phyloP scores from a whole-genome alignment of 352 stramenopile genomes.

The Globisporangium polare region DNA sequence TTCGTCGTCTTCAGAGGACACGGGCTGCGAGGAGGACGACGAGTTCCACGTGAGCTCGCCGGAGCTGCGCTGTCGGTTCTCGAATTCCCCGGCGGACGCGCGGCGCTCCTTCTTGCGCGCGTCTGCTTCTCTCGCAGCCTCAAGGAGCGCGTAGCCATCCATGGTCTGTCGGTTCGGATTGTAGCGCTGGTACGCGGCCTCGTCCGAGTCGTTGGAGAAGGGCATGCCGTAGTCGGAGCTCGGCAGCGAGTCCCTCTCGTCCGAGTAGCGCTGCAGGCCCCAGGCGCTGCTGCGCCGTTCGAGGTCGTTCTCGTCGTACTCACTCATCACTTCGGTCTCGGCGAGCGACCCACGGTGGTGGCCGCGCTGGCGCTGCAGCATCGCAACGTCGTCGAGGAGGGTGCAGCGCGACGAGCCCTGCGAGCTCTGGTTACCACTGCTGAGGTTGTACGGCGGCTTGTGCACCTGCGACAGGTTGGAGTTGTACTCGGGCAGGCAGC shows the following conservation, averaged over 20 bases:
- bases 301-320: constrained; percentile 19
- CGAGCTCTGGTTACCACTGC: constrained; percentile 4
- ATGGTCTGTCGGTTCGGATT: constrained; percentile 19
- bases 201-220: constrained; percentile 27
- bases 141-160: constrained; percentile 30
- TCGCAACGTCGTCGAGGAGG: background rate
- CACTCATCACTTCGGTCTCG: constrained; percentile 30
- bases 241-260: constrained; percentile 15
- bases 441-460: constrained; percentile 10
- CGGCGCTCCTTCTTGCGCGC: constrained; percentile 4
- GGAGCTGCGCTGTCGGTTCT: constrained; percentile 11
- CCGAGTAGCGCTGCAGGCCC: constrained; percentile 7
- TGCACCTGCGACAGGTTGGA: constrained; percentile 23
- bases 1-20: constrained; percentile 10
- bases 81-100: background rate
- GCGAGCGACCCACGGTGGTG: constrained; percentile 26
- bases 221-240: constrained; percentile 17
- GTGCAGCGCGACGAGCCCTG: background rate
- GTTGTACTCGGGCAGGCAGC: constrained; percentile 48
- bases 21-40: constrained; percentile 8
- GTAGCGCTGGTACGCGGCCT: constrained; percentile 31
- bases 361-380: constrained; percentile 8
- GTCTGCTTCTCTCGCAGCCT: constrained; percentile 22
- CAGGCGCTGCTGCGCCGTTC: constrained; percentile 21
- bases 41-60: constrained; percentile 16